phyloP scores from a whole-genome alignment of 2,329 filamentous ascomycete species.

The Colletotrichum theobromicola region DNA sequence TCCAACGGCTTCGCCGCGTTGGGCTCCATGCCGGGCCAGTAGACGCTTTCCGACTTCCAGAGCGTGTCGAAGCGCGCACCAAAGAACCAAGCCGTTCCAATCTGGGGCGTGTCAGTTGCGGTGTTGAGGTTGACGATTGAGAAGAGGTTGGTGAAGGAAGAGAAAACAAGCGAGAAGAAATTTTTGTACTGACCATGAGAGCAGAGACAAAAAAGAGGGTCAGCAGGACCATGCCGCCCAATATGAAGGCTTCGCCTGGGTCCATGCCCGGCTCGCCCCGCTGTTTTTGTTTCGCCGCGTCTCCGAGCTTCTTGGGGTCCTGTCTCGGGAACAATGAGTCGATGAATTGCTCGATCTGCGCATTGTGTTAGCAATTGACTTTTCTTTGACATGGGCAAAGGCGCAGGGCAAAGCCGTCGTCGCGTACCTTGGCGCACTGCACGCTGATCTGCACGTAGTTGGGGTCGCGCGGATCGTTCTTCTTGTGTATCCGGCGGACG shows the following conservation, averaged over 20 bases:
- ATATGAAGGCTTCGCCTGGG: constrained; percentile 65
- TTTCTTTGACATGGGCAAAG: neutral
- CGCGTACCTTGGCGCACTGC: constrained; percentile 78
- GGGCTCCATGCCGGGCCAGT: constrained; percentile 19
- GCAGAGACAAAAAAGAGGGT: constrained; percentile 75
- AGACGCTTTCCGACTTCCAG: constrained; percentile 19
- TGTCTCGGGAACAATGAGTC: constrained; percentile 91
- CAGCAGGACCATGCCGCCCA: constrained; percentile 69
- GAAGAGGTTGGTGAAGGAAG: neutral
- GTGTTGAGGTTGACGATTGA: neutral
- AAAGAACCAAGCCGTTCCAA: constrained; percentile 77
- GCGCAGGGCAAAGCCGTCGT: neutral
- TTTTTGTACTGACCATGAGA: constrained; percentile 70
- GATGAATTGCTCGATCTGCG: constrained; percentile 91
- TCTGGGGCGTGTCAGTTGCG: constrained; percentile 48
- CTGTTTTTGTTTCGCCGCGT: constrained; percentile 41
- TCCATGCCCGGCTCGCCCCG: constrained; percentile 51
- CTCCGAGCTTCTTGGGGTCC: constrained; percentile 65
- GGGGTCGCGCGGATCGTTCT: constrained; percentile 92
- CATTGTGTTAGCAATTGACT: constrained; percentile 19
- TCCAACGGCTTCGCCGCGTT: constrained; percentile 10
- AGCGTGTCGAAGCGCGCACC: constrained; percentile 78
- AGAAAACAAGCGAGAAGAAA: neutral
- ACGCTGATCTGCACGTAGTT: constrained; percentile 92
- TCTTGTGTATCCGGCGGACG: constrained; percentile 82